Conservation (phyloP, 176 grass and related monocot genomes). For the Aechmea fasciata region DNA sequence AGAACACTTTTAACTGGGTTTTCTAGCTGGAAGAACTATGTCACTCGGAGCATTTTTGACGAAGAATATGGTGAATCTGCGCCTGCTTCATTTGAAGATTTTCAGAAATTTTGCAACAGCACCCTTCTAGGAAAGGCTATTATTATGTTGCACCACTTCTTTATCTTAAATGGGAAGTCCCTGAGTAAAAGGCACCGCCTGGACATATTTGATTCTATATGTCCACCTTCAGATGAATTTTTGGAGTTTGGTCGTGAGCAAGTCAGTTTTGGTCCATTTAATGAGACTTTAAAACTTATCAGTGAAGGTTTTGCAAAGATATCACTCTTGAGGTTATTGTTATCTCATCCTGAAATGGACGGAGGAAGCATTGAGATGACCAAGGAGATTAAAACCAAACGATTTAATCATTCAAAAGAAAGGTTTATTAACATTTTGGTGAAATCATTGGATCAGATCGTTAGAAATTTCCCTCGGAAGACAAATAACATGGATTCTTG, state of each 20-base stretch:
- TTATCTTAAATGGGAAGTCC: conserved; percentile 29
- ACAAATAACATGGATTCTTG: conserved; percentile 16
- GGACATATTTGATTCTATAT: conserved; percentile 63
- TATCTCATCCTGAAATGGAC: conserved; percentile 36
- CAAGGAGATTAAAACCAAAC: conserved; percentile 48
- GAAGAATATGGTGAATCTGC: conserved; percentile 45
- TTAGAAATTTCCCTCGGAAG: conserved; percentile 36
- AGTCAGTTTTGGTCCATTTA: conserved; percentile 30
- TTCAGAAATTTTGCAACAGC: conserved; percentile 41
- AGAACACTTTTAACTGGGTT: conserved; percentile 52
- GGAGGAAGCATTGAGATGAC: conserved; percentile 23
- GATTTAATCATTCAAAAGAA: conserved; percentile 47
- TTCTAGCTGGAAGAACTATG: conserved; percentile 63
- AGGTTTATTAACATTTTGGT: conserved; percentile 67
- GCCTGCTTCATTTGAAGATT: conserved; percentile 44
- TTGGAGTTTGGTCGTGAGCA: conserved; percentile 42
- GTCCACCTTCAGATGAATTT: conserved; percentile 47
- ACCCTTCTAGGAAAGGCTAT: conserved; percentile 77
- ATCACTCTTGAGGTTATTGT: conserved; percentile 54
- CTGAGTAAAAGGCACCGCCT: conserved; percentile 40
- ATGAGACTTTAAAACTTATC: conserved; percentile 43
- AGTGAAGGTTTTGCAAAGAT: conserved; percentile 71
- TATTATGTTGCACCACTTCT: conserved; percentile 46
- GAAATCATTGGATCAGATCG: conserved; percentile 48
- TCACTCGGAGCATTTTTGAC: conserved; percentile 36